These are phyloP conservation scores for Bauhinia variegata DNA, from an alignment of 306 rosid species.

Conservation along the genomic window DNA sequence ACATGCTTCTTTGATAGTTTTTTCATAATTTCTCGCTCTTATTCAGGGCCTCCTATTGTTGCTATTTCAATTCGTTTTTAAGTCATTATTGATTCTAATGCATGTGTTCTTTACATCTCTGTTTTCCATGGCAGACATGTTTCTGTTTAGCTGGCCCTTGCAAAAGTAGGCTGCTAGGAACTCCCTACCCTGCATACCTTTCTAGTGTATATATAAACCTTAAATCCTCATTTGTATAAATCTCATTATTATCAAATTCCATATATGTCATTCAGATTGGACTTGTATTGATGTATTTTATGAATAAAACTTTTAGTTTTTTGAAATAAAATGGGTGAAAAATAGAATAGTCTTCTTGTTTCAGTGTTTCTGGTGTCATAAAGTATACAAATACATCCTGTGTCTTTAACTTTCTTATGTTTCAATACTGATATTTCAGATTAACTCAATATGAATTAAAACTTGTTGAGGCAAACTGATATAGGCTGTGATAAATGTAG, in stretches of 20 bases:
- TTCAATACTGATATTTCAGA: constrained; percentile 34
- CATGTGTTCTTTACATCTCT: constrained; percentile 35
- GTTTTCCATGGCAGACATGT: constrained; percentile 25
- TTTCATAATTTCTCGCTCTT: constrained; percentile 18
- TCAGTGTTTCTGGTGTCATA: constrained; percentile 23
- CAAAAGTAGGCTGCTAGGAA: constrained; percentile 30
- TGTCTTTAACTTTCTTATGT: constrained; percentile 23
- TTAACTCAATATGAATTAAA: constrained; percentile 10
- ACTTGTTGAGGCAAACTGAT: constrained; percentile 38
- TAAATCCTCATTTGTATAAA: neutral
- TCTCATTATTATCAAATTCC: neutral
- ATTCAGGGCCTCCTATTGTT: constrained; percentile 18
- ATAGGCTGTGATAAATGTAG: constrained; percentile 48
- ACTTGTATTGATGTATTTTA: constrained; percentile 21
- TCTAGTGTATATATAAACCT: constrained; percentile 11
- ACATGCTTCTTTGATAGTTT: constrained; percentile 16
- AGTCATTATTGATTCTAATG: constrained; percentile 29
- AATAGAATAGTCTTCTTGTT: constrained; percentile 3
- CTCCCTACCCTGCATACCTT: neutral
- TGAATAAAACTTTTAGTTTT: constrained; percentile 19
- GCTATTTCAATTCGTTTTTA: constrained; percentile 27
- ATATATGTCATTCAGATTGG: neutral
- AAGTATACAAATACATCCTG: constrained; percentile 10
- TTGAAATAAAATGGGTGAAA: constrained; percentile 23
- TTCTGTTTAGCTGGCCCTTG: constrained; percentile 33